phyloP scores from a whole-genome alignment of 2,329 filamentous ascomycete species.

The Metarhizium guizhouense region DNA sequence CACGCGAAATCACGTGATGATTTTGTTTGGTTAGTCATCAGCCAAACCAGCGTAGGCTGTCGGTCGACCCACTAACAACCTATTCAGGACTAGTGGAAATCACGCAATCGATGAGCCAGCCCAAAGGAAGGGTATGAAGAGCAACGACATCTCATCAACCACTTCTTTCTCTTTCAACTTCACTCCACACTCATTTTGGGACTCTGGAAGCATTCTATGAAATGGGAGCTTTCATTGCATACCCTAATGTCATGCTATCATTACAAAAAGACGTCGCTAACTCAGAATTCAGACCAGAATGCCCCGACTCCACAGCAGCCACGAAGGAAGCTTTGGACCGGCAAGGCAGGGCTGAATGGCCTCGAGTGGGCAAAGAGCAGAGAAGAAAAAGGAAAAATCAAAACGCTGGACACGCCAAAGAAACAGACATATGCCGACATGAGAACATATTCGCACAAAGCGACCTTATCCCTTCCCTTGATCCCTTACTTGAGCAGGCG shows the following conservation, averaged over 20 bases:
- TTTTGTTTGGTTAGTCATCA: background rate
- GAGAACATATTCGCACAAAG: background rate
- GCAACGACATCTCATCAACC: slow-evolving; percentile 10
- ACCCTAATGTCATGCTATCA: slow-evolving; percentile 10
- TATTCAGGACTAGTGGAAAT: slow-evolving; percentile 19
- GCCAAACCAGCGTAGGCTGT: background rate
- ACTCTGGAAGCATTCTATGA: slow-evolving; percentile 3
- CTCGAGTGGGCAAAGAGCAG: background rate
- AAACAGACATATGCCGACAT: slow-evolving; percentile 1
- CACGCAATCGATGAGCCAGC: slow-evolving; percentile 22
- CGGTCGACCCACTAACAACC: slow-evolving; percentile 1
- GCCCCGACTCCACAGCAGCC: background rate
- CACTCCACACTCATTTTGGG: slow-evolving; percentile 8
- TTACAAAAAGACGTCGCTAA: slow-evolving; percentile 3
- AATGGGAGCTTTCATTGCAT: slow-evolving; percentile 12
- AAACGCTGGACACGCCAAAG: slow-evolving; percentile 6
- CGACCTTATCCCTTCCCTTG: background rate
- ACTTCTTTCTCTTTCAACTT: slow-evolving; percentile 10
- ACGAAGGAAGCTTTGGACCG: background rate
- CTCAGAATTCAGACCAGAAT: background rate
- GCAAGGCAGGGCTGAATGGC: background rate
- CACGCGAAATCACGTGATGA: slow-evolving; percentile 4
- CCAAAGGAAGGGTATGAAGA: slow-evolving; percentile 10
- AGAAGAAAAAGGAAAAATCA: background rate
- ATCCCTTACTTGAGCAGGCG: slow-evolving; percentile 29